Percentiles rank a stretch among this genome's conserved stretches.
Evolutionary conservation across 202 grass and related monocot genomes (phyloP).

Genomic region (Schoenoplectus tabernaemontani): DNA sequence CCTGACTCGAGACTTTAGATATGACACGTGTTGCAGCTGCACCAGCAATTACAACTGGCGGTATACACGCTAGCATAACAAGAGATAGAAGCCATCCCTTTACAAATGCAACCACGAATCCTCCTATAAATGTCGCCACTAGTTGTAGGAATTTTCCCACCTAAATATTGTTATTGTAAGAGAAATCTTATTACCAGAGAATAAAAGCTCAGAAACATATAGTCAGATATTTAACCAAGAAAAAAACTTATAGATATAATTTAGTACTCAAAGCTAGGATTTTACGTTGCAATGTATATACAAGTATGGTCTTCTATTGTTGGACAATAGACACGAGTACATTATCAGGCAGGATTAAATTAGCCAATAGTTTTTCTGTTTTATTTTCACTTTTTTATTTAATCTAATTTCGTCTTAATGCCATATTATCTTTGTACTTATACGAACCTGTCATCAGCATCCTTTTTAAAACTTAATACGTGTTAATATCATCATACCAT

Average conservation of each 20-base stretch:
- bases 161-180: constrained; percentile 8
- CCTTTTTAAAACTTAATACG: not conserved
- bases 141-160: constrained; percentile 44
- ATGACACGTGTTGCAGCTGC: constrained; percentile 30
- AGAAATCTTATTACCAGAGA: not conserved
- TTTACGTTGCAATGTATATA: not conserved
- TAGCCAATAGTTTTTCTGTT: not conserved
- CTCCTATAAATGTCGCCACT: constrained; percentile 37
- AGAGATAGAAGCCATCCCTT: constrained; percentile 51
- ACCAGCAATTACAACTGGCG: constrained; percentile 31
- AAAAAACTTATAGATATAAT: not conserved
- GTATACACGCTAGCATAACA: constrained; percentile 41
- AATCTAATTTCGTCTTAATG: not conserved
- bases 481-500: not conserved
- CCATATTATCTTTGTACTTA: not conserved
- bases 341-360: not conserved
- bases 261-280: not conserved
- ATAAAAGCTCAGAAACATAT: not conserved
- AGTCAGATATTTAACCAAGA: not conserved
- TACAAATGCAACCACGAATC: constrained; percentile 39
- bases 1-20: constrained; percentile 33
- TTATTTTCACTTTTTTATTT: not conserved
- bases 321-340: not conserved
- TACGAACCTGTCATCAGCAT: not conserved
- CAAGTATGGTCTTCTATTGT: not conserved